Conservation (phyloP, 768 basidiomycete species). For the Coprinellus micaceus region DNA sequence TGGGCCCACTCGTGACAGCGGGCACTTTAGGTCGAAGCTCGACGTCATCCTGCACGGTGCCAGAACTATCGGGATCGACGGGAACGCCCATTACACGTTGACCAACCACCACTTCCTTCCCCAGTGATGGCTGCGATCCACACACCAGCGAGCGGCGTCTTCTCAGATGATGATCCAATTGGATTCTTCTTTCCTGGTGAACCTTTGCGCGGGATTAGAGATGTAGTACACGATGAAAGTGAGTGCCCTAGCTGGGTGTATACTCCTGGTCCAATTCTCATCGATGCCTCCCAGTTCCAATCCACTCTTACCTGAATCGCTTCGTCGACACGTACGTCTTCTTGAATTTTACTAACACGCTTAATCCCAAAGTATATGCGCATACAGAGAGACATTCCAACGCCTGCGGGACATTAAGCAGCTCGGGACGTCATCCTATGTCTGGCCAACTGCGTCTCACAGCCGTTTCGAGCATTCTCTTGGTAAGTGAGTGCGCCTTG, state of each 20-base stretch:
- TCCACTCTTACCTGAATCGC: constrained; percentile 30
- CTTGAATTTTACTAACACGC: neutral
- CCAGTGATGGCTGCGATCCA: no score
- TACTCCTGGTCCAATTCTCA: neutral
- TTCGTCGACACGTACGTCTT: constrained; percentile 68
- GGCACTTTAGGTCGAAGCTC: no score
- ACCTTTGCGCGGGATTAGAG: constrained; percentile 7
- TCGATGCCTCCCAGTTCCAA: constrained; percentile 27
- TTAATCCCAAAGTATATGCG: neutral
- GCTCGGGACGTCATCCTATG: constrained; percentile 70
- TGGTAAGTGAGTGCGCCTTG: constrained; percentile 39
- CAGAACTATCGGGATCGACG: no score
- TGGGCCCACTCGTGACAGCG: no score
- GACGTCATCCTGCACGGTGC: no score
- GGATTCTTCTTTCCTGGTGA: constrained; percentile 1
- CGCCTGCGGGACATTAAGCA: constrained; percentile 76
- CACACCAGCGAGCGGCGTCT: neutral
- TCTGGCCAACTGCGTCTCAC: constrained; percentile 77
- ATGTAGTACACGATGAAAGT: constrained; percentile 16
- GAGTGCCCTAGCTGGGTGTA: neutral
- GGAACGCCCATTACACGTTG: no score
- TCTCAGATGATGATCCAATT: neutral
- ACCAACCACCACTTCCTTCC: no score
- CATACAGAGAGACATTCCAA: constrained; percentile 68
- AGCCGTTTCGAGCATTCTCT: constrained; percentile 82